phyloP scores from a whole-genome alignment of 2,329 filamentous ascomycete genomes.

The Cladosporium oxysporum region DNA sequence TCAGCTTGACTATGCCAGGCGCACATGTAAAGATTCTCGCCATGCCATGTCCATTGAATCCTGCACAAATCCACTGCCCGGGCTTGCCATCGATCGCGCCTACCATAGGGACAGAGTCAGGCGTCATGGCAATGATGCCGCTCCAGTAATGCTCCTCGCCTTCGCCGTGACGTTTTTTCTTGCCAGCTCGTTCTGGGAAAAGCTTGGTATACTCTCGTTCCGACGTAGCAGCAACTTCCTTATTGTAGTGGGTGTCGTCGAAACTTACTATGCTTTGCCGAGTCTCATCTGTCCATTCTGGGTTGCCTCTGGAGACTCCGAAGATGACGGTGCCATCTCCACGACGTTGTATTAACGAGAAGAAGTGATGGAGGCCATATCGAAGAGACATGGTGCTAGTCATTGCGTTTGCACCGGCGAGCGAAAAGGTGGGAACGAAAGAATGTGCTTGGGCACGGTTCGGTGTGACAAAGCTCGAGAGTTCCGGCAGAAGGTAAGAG shows the following conservation, averaged over 20 bases:
- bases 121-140: constrained; percentile 51
- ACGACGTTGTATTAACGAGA: constrained; percentile 51
- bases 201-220: constrained; percentile 39
- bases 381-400: constrained; percentile 49
- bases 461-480: constrained; percentile 42
- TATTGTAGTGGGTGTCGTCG: constrained; percentile 44
- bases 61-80: constrained; percentile 53
- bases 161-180: constrained; percentile 40
- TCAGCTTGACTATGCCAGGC: constrained; percentile 46
- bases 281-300: constrained; percentile 31
- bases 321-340: constrained; percentile 48
- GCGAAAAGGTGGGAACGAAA: constrained; percentile 43
- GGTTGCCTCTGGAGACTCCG: constrained; percentile 47
- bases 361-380: constrained; percentile 51
- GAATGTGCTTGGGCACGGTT: constrained; percentile 50
- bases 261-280: constrained; percentile 35
- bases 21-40: constrained; percentile 49
- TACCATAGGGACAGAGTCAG: constrained; percentile 49
- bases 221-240: constrained; percentile 45
- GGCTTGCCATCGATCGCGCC: constrained; percentile 43
- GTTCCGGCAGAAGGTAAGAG: constrained; percentile 41
- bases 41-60: constrained; percentile 54
- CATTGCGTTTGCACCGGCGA: constrained; percentile 40
- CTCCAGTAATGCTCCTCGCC: constrained; percentile 51
- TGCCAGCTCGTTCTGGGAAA: constrained; percentile 35